Evolutionary conservation across 495 filamentous ascomycete species (phyloP).

Genomic region (Umbilicaria muhlenbergii): DNA sequence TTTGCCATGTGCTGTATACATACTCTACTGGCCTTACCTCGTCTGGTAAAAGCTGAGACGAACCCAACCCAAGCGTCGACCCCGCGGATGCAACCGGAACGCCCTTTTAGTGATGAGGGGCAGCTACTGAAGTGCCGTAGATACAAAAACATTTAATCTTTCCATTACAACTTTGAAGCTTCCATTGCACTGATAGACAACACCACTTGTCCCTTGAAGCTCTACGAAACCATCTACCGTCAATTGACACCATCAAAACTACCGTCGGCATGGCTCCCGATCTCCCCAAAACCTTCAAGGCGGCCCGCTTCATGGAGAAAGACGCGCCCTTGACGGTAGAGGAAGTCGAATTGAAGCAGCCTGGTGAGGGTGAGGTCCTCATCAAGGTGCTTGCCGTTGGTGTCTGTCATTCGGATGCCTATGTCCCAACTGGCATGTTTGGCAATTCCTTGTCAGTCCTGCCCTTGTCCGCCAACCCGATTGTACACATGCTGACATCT

Average conservation of each 20-base stretch:
- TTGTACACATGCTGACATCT: not conserved
- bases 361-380: constrained; percentile 46
- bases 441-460: not conserved
- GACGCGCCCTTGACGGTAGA: constrained; percentile 52
- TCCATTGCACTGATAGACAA: not conserved
- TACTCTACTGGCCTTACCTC: too few relatives aligned
- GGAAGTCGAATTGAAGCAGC: constrained; percentile 50
- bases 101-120: too few relatives aligned
- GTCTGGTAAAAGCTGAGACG: too few relatives aligned
- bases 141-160: too few relatives aligned
- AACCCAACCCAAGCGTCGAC: too few relatives aligned
- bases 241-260: not conserved
- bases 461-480: not conserved
- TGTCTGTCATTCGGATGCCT: constrained; percentile 54
- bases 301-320: constrained; percentile 51
- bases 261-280: constrained; percentile 16
- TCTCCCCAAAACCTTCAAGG: constrained; percentile 52
- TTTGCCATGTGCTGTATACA: too few relatives aligned
- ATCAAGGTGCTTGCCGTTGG: constrained; percentile 41
- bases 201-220: not conserved
- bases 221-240: constrained; percentile 3
- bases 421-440: constrained; percentile 39
- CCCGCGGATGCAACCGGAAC: too few relatives aligned
- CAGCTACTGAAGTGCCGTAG: too few relatives aligned
- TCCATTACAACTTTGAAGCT: too few relatives aligned